Evolutionary conservation across 2,329 filamentous ascomycete species (phyloP).

Genomic region (Colletotrichum lupini): DNA sequence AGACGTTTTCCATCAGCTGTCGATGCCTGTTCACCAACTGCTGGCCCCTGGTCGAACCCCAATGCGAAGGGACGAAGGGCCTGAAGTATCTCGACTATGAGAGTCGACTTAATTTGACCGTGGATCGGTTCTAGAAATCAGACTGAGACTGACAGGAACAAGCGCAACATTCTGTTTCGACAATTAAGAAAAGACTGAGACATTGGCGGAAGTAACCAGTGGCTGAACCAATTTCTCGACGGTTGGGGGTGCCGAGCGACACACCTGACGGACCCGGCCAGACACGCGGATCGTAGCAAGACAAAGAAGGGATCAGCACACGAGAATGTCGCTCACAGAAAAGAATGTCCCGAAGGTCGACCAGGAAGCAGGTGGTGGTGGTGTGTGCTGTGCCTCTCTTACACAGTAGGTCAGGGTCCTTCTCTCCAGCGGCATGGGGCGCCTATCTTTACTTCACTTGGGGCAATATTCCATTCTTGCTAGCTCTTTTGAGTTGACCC

Average conservation of each 20-base stretch:
- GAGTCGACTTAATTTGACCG: neutral
- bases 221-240: neutral
- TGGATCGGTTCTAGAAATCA: neutral
- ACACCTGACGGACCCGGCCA: constrained; percentile 1
- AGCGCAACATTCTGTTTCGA: neutral
- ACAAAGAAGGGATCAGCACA: constrained; percentile 30
- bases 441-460: constrained; percentile 2
- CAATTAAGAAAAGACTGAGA: neutral
- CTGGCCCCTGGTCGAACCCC: too few relatives aligned
- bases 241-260: constrained; percentile 20
- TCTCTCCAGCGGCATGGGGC: constrained; percentile 8
- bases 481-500: neutral
- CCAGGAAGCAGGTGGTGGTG: neutral
- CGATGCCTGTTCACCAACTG: neutral
- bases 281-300: constrained; percentile 15
- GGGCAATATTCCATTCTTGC: neutral
- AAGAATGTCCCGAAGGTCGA: constrained; percentile 17
- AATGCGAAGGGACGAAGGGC: too few relatives aligned
- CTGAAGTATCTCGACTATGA: too few relatives aligned
- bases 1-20: neutral
- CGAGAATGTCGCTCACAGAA: neutral
- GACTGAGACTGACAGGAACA: neutral
- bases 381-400: neutral
- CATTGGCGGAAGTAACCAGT: neutral
- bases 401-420: neutral